These are phyloP conservation scores for Polyplosphaeria fusca DNA, from an alignment of 495 filamentous ascomycete genomes.

Conservation along the genomic window DNA sequence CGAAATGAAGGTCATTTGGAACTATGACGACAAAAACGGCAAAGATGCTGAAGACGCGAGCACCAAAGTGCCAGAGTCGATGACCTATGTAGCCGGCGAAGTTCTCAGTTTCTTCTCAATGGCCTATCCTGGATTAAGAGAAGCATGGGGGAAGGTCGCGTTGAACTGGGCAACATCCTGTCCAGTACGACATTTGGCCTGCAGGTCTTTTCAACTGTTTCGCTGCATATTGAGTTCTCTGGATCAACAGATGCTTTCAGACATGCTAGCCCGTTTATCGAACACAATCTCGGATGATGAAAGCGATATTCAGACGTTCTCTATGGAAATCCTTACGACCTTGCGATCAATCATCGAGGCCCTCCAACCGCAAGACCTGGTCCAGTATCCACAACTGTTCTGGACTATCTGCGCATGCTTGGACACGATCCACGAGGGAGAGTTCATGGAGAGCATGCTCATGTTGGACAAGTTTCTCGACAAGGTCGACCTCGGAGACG, in stretches of 20 bases:
- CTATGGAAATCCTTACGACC: slow-evolving; percentile 95
- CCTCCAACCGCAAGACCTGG: slow-evolving; percentile 70
- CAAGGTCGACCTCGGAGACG: slow-evolving; percentile 76
- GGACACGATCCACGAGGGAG: slow-evolving; percentile 90
- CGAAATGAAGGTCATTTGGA: slow-evolving; percentile 82
- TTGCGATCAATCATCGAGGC: slow-evolving; percentile 84
- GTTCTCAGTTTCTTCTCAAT: slow-evolving; percentile 82
- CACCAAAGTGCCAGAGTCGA: slow-evolving; percentile 77
- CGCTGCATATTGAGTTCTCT: slow-evolving; percentile 84
- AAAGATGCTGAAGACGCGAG: slow-evolving; percentile 65
- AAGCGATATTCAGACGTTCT: slow-evolving; percentile 87
- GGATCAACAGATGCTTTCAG: slow-evolving; percentile 88
- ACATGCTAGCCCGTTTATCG: slow-evolving; percentile 90
- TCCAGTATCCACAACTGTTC: slow-evolving; percentile 89
- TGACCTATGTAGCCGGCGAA: slow-evolving; percentile 76
- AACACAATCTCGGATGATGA: slow-evolving; percentile 95
- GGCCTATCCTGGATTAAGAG: slow-evolving; percentile 80
- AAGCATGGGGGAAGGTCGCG: slow-evolving; percentile 84
- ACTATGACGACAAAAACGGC: slow-evolving; percentile 86
- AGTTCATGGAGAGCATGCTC: slow-evolving; percentile 84
- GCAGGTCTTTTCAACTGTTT: slow-evolving; percentile 96
- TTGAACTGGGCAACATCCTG: slow-evolving; percentile 95
- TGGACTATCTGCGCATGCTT: slow-evolving; percentile 96
- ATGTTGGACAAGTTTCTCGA: slow-evolving; percentile 88
- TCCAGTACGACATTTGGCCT: slow-evolving; percentile 91